A percentile compares a stretch with the other conserved stretches of the same genome.
Conservation (phyloP, 2,329 filamentous ascomycete species). For the Penicillium sp. region DNA sequence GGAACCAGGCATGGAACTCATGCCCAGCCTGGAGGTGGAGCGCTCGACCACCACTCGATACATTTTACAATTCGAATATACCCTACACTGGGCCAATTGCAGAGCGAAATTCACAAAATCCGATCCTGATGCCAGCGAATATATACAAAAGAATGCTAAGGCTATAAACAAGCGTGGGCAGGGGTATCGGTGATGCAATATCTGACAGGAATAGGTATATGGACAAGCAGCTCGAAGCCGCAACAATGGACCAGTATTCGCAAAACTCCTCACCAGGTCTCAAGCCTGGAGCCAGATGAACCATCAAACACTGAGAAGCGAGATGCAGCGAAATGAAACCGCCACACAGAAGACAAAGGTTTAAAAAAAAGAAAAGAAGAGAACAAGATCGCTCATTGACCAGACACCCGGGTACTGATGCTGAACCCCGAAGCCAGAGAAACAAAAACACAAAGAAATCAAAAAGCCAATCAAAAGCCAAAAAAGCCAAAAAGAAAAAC, state of each 20-base stretch:
- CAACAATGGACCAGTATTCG: not conserved
- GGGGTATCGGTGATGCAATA: constrained; percentile 14
- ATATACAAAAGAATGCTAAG: constrained; percentile 3
- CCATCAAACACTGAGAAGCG: not conserved
- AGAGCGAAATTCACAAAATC: not conserved
- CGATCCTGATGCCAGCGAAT: not conserved
- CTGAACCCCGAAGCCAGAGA: not conserved
- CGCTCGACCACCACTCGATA: too few relatives aligned
- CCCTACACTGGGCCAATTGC: too few relatives aligned
- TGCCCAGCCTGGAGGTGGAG: too few relatives aligned
- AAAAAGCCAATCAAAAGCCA: not conserved
- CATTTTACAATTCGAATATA: too few relatives aligned
- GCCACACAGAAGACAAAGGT: not conserved
- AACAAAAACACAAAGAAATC: not conserved
- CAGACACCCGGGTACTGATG: not conserved
- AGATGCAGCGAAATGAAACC: not conserved
- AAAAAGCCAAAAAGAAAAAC: not conserved
- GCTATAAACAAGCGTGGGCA: constrained; percentile 4
- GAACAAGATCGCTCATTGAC: not conserved
- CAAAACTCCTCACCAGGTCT: not conserved
- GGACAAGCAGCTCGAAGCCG: not conserved
- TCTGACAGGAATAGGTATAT: constrained; percentile 1
- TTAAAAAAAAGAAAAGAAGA: not conserved
- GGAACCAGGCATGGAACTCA: too few relatives aligned
- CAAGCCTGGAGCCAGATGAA: not conserved